Evolutionary conservation across 1,139 yeast species (phyloP).

Genomic region (Blastobotrys buckinghamii): DNA sequence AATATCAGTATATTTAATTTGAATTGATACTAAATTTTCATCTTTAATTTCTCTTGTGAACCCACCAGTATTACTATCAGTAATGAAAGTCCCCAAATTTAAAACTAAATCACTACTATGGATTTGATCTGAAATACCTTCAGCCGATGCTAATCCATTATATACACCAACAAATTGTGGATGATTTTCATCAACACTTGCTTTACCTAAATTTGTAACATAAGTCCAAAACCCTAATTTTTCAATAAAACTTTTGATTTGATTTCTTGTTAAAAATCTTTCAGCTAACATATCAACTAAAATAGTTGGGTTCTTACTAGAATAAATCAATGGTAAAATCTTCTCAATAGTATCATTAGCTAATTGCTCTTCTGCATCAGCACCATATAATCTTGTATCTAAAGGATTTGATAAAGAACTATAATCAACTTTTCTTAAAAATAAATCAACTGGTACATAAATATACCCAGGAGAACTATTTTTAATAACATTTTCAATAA

Average conservation of each 20-base stretch:
- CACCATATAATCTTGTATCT: not conserved
- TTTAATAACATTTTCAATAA: constrained; percentile 49
- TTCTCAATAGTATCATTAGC: constrained; percentile 40
- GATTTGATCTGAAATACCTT: constrained; percentile 38
- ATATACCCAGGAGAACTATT: constrained; percentile 75
- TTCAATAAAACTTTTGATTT: constrained; percentile 43
- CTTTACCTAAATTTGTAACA: constrained; percentile 47
- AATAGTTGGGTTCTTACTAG: constrained; percentile 52
- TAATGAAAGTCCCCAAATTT: constrained; percentile 37
- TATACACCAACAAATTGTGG: constrained; percentile 60
- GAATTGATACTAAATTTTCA: constrained; percentile 35
- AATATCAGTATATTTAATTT: constrained; percentile 44
- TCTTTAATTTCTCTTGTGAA: constrained; percentile 36
- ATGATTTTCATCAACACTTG: constrained; percentile 56
- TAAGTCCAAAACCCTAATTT: constrained; percentile 42
- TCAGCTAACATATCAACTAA: constrained; percentile 61
- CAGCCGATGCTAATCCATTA: constrained; percentile 46
- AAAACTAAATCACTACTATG: constrained; percentile 35
- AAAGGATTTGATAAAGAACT: constrained; percentile 24
- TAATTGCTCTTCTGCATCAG: not conserved
- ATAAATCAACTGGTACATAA: constrained; percentile 66
- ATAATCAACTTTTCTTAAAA: constrained; percentile 39
- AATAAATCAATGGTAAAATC: constrained; percentile 47
- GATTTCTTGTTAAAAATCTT: constrained; percentile 43
- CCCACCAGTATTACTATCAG: constrained; percentile 42